A percentile compares a stretch with the other conserved stretches of the same genome.
Conservation (phyloP, 2,329 filamentous ascomycete species). For the Penicillium sp. region DNA sequence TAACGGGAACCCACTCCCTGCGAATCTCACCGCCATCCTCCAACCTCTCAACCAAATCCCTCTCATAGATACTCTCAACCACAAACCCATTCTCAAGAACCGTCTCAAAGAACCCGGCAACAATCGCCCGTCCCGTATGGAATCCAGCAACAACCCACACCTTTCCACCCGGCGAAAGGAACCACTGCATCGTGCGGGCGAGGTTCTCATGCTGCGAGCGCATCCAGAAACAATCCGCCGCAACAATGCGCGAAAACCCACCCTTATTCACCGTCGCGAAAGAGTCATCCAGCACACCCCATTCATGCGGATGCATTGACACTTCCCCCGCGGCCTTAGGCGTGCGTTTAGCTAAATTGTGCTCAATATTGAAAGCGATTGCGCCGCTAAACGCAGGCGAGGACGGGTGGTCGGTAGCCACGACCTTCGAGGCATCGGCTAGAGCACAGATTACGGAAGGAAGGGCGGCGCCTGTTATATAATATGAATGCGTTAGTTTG, state of each 20-base stretch:
- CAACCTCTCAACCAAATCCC: conserved; percentile 48
- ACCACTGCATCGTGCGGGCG: conserved; percentile 56
- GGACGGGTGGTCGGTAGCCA: conserved; percentile 53
- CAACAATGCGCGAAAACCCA: conserved; percentile 55
- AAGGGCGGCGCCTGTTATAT: conserved; percentile 40
- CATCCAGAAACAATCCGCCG: conserved; percentile 65
- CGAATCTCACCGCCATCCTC: conserved; percentile 46
- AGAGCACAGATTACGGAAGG: conserved; percentile 43
- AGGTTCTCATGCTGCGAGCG: conserved; percentile 57
- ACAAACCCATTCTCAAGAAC: conserved; percentile 46
- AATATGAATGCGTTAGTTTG: background rate
- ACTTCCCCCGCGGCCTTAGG: conserved; percentile 17
- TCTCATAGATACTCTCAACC: conserved; percentile 56
- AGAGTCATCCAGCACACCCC: conserved; percentile 48
- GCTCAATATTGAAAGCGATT: conserved; percentile 49
- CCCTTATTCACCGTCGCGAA: conserved; percentile 43
- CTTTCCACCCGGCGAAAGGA: conserved; percentile 45
- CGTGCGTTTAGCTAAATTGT: conserved; percentile 42
- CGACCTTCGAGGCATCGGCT: conserved; percentile 40
- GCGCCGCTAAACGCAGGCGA: conserved; percentile 43
- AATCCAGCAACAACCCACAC: conserved; percentile 59
- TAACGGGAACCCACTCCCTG: conserved; percentile 44
- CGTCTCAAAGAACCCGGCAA: conserved; percentile 57
- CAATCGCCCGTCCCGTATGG: conserved; percentile 58
- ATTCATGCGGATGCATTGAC: conserved; percentile 53